Base-by-base conservation (phyloP, 2,329 filamentous ascomycete species). In the Aureobasidium leucospermi region DNA sequence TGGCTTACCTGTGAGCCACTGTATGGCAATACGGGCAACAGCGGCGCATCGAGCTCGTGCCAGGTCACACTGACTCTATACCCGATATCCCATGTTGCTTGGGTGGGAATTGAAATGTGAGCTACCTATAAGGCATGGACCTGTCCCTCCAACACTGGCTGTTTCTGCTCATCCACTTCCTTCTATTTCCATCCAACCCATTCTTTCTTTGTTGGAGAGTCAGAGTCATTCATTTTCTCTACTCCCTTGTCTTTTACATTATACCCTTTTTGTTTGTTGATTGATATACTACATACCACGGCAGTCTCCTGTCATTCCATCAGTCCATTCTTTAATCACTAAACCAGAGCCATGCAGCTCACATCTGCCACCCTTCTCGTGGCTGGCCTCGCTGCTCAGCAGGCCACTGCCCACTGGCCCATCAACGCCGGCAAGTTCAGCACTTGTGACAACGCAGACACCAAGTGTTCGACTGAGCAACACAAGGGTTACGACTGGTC, bases 401-500 rank as follows among this genome's bases (percentile, higher is more conserved):
- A 77, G 66, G 78, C 75, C 64, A 69, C 76, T 48, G 79, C 75
- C 63, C 69, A 65, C 67, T 86, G 82, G 79, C 70, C 73, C 63
- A 73, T 75, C 61, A 74, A 78, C 63, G 76, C 78, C 59, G 68
- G 73, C 49, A 73, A 78, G 62, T 95, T 85, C 79, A 78, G 78
- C 51, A 87, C 80, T 72, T 90, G 90, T 11, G 75, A 77, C 61
- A 90, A 89, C 80, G 84, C 81, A 69, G 77, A 90, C 78, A 94
- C 94, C 78, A 75, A 86, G 67, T 96, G 93, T 75, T 84, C 81
- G 61, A 71, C 81, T n/a, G 74, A 85, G 65, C 89, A 95, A 76
- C 75, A 81, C 63, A 65, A 68, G 23, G 91, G 90, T 52, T 94
- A 88, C 73, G 77, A 87, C 78, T 88, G 83, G 73, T 74, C 29